phyloP scores from a whole-genome alignment of 371 early-diverging fungal species.

The Mucor circinelloides region DNA sequence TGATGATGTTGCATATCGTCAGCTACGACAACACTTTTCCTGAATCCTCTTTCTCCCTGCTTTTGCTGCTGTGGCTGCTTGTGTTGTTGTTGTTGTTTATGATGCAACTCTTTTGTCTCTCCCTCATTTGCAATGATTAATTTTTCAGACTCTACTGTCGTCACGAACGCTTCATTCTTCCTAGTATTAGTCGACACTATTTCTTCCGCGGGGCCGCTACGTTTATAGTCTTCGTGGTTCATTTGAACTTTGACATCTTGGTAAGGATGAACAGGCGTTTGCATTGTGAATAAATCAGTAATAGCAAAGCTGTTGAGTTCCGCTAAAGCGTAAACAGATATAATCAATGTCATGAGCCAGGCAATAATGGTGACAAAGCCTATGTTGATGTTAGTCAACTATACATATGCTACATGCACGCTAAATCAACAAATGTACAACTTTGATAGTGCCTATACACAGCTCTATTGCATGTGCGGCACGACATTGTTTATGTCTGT shows the following conservation, averaged over 20 bases:
- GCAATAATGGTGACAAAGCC: background rate
- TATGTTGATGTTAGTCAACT: background rate
- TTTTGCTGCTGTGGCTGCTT: background rate
- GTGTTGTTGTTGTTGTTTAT: background rate
- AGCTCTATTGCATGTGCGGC: background rate
- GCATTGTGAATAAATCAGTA: background rate
- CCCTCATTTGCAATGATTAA: background rate
- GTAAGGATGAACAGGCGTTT: background rate
- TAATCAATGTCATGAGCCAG: background rate
- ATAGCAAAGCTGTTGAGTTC: background rate
- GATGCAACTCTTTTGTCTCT: background rate
- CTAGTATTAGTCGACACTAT: background rate
- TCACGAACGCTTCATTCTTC: background rate
- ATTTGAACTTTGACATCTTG: slow-evolving; percentile 1
- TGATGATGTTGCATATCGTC: background rate
- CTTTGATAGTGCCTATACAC: background rate
- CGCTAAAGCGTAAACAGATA: background rate
- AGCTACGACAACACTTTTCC: background rate
- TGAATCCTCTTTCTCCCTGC: background rate
- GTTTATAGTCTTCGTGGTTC: background rate
- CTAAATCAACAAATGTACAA: background rate
- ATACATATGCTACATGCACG: background rate
- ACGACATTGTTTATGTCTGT: background rate
- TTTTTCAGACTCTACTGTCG: background rate
- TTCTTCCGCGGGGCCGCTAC: background rate